Base-by-base conservation (phyloP, 495 filamentous ascomycete species). In the Podospora fimiseda region DNA sequence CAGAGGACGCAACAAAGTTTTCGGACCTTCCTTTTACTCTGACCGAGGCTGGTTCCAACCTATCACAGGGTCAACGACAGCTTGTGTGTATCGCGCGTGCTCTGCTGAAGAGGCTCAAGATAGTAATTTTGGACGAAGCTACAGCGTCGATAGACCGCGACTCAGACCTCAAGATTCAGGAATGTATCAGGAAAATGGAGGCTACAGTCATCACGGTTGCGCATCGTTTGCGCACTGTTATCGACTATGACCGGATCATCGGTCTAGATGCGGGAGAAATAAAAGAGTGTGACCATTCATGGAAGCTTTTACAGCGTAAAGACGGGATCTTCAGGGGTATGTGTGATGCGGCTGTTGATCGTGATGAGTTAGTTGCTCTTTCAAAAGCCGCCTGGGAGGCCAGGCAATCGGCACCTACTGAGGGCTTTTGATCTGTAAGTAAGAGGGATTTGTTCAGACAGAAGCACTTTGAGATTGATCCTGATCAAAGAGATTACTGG, bases 1-100 rank as follows among this genome's bases (percentile, higher is more conserved):
- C 18, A 13, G 42, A 53, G 38, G 47, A 51, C 47, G n/a, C 5
- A 18, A 22, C 42, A 48, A 22, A 23, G 14, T 58, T 58, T 13
- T 24, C n/a, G 7, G 57, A 59, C 21, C 48, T 55, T 9, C 9
- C 14, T 11, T 55, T 49, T 1, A 38, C 47, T 21, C 33, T 59
- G 14, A 38, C 52, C 18, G 51, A 54, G 2, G 39, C 23, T n/a
- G 57, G 51, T 16, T 40, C 42, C 9, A 55, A 59, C n/a, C 36
- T 59, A 14, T 59, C 57, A 11, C 57, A 50, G 18, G 57, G 57
- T 4, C 46, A 55, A 43, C 52, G 57, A 13, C 57, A 59, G 16
- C 57, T 59, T 1, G 15, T 59, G 6, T 55, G 57, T 33, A 30
- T 59, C n/a, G 57, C 57, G 21, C 52, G 57, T 7, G 48, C 51